Evolutionary conservation across 108 stramenopile genomes (phyloP), one percentile per base, ranked within the genome.

Genomic region (Schizochytrium sp.): DNA sequence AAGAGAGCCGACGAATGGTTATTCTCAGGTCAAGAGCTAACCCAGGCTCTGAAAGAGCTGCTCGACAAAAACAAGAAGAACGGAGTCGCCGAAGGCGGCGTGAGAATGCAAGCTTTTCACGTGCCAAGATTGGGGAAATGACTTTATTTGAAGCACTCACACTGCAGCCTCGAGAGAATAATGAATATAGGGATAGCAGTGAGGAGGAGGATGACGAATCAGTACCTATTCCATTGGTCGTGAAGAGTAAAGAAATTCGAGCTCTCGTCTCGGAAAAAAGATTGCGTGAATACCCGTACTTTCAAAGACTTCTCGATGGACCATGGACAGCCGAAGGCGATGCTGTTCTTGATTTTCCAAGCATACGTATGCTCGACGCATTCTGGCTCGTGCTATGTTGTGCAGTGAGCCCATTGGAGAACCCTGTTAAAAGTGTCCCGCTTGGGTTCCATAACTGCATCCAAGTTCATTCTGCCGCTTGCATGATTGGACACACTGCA

Each of bases 281-380:
- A 15, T 44, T 69, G 12, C 64, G 12, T 3, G 64, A 69, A 69
- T 69, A 69, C 47, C 50, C 10, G 50, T 83, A 83, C n/a, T 83
- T 83, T 55, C 47, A 53, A 53, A 17, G 76, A 10, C 76, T 83
- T 17, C 76, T 83, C 50, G 15, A 55, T 8, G 76, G 76, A n/a
- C 50, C 76, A n/a, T 83, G 76, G 76, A 83, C 47, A 0, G 28
- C 47, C 2, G 15, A 13, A 8, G 76, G 76, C 5, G 76, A 83
- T 53, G 76, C 76, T 13, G 76, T 83, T 47, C 76, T 83, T 40
- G 76, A 83, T 5, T 83, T 83, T 83, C 76, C 76, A 5, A 55
- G 50, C 76, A 83, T 83, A 10, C 47, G 53, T n/a, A 83, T 83
- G 76, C 76, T 83, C 45, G 53, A 83, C 28, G 76, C 50, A 56